Base-by-base conservation (phyloP, 2,329 filamentous ascomycete species). In the Sclerotinia glacialis region DNA sequence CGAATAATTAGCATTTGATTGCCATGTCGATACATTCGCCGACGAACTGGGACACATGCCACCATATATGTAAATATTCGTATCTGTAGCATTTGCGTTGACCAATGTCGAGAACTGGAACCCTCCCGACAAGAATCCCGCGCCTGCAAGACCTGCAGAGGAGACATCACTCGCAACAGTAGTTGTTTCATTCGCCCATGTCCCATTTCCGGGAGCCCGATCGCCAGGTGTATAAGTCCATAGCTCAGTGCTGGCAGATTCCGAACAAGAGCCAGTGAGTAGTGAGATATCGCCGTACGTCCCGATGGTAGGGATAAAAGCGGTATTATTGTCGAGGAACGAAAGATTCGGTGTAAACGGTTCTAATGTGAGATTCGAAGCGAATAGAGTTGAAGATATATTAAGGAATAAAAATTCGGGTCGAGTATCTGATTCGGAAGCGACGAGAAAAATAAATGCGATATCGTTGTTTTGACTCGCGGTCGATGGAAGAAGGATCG, bases 1-100 rank as follows among this genome's bases (percentile, higher is more conserved):
- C 2, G 92, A 93, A 77, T 97, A 98, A 50, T 86, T 85, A 14
- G 90, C 92, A 12, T 82, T 77, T 2, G 84, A 83, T 69, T 91
- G 85, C 89, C 92, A 93, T 23, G 79, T 77, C 1, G 77, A 74
- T 1, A 75, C 72, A 40, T 81, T 81, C 23, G 78, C 75, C 26
- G 80, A 77, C n/a, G 77, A 75, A 9, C 77, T 77, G 3, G 89
- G 89, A 74, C 94, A 98, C 92, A 97, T 96, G 71, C 94, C 94
- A 46, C 93, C 94, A 77, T 96, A 97, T 40, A 74, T 67, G 62
- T 78, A 77, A 54, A 79, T 76, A 34, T 69, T 71, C 75, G 73
- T 71, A 31, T 74, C 52, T 23, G 72, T 73, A 37, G 70, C 71
- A 69, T 75, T 72, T n/a, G 69, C 70, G 12, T 72, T 55, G 16